Base-by-base conservation (phyloP, 2,329 filamentous ascomycete species). In the Stromatinia cepivora region DNA sequence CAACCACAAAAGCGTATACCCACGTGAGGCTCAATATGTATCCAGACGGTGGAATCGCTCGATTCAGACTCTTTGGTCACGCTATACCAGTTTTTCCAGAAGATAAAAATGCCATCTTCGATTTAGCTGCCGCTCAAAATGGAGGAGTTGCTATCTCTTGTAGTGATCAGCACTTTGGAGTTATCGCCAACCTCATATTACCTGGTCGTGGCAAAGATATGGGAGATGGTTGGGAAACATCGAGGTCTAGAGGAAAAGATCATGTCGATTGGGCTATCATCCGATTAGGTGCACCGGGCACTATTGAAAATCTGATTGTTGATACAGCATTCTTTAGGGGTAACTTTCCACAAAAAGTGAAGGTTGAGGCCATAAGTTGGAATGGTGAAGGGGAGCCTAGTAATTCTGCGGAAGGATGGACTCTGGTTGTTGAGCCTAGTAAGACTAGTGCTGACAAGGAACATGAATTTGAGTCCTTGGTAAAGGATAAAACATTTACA, bases 221-320 rank as follows among this genome's bases (percentile, higher is more conserved):
- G 92, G 90, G 92, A 64, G 92, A 94, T 78, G 92, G 92, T 10
- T 95, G 92, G 92, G 92, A 95, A 81, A 95, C 92, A 69, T 88
- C 90, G 73, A 85, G 92, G 67, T 92, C 90, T 48, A 83, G 92
- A 63, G 88, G 84, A 64, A 88, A 87, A 79, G 87, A 84, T 57
- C 92, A 95, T 79, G 81, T 91, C 28, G 92, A 95, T 80, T 95
- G 92, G 92, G 84, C 88, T n/a, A 88, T 94, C 73, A 86, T 95
- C 72, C 86, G 87, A 61, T 85, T 95, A 28, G 92, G 91, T 34
- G 86, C 87, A 0, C 84, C 86, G 6, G 90, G 87, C 10, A 83
- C 83, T 70, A 85, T 92, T 71, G 86, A 89, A 76, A 88, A 84
- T 74, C 82, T 94, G 68, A 81, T 94, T 22, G 86, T 94, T 39